Conservation (phyloP, 148 eudicot genomes). For the Camellia lanceoleosa region DNA sequence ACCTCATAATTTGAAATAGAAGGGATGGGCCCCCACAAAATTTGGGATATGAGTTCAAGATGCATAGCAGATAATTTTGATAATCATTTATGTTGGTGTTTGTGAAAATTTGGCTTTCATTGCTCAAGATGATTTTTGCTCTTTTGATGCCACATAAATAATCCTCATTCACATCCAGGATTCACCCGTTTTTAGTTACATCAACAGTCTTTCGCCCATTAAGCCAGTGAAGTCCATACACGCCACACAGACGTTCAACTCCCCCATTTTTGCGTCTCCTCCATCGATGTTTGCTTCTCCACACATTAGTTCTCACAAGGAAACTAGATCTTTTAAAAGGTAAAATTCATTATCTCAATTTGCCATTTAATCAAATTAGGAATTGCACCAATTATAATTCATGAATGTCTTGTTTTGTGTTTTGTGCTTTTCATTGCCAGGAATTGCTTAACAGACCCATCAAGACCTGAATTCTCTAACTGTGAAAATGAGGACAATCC, state of each 20-base stretch:
- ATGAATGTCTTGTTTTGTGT: not conserved
- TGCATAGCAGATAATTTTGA: not conserved
- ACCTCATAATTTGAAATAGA: not conserved
- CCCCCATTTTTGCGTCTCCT: slow-evolving; percentile 44
- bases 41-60: not conserved
- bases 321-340: not conserved
- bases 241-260: slow-evolving; percentile 26
- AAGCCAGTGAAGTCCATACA: slow-evolving; percentile 28
- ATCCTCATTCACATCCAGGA: slow-evolving; percentile 30
- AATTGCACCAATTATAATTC: not conserved
- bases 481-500: slow-evolving; percentile 11
- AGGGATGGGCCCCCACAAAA: too few relatives aligned
- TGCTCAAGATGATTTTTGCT: not conserved
- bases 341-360: not conserved
- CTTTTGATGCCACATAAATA: not conserved
- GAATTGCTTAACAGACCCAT: slow-evolving; percentile 11
- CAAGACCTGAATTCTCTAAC: slow-evolving; percentile 15
- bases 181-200: slow-evolving; percentile 52
- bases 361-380: not conserved
- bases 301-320: slow-evolving; percentile 13
- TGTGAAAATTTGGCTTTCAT: not conserved
- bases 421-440: slow-evolving; percentile 13
- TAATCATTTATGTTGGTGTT: not conserved
- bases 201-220: slow-evolving; percentile 48
- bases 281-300: slow-evolving; percentile 27